A percentile compares a stretch with the other conserved stretches of the same genome.
phyloP scores from a whole-genome alignment of 352 stramenopile genomes.

The Globisporangium okanoganense region DNA sequence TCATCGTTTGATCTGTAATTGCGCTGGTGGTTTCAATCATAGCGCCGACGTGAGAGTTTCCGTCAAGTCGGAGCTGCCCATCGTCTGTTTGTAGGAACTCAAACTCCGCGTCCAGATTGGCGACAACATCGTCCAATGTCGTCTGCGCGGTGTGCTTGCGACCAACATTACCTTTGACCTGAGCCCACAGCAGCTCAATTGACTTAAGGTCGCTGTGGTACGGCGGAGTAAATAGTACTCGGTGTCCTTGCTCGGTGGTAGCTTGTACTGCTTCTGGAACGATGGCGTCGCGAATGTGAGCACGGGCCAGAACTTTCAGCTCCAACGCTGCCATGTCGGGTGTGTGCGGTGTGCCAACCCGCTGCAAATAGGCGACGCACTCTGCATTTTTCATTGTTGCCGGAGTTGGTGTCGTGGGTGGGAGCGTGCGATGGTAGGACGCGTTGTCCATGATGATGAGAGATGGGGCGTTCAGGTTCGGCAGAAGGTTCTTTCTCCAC shows the following conservation, averaged over 20 bases:
- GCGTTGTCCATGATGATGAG: background rate
- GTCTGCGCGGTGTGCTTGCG: background rate
- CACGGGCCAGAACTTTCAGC: background rate
- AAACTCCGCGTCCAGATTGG: background rate
- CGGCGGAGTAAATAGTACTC: background rate
- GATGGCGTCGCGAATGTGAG: background rate
- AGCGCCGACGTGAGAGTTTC: background rate
- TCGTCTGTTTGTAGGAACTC: background rate
- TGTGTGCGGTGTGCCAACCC: background rate
- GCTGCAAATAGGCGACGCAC: background rate
- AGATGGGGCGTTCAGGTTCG: background rate
- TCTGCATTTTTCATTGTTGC: background rate
- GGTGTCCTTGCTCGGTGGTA: background rate
- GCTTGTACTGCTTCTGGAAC: background rate
- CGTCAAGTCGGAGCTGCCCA: background rate
- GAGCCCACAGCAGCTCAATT: conserved; percentile 1
- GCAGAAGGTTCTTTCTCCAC: background rate
- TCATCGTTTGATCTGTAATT: background rate
- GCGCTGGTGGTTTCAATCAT: background rate
- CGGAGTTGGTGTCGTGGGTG: background rate
- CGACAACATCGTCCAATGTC: background rate
- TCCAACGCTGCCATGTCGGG: background rate
- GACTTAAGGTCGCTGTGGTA: background rate
- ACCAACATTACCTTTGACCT: background rate
- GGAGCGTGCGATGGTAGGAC: background rate